Evolutionary conservation across 805 yeast species (phyloP).

Genomic region (Candida lessepsii): DNA sequence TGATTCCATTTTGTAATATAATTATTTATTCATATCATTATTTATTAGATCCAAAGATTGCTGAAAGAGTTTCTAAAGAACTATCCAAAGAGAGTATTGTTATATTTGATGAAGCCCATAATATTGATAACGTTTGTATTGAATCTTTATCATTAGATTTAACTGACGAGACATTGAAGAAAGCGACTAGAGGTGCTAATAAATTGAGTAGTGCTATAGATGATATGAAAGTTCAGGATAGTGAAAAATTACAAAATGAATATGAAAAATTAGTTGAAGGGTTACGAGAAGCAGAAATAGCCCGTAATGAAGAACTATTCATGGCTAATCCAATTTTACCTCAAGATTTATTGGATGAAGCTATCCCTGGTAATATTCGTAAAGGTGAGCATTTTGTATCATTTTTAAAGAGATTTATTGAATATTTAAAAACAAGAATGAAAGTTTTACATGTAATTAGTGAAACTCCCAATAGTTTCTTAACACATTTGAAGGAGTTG

Average conservation of each 20-base stretch:
- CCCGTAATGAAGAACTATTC: constrained; percentile 59
- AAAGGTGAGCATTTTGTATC: constrained; percentile 97
- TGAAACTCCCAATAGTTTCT: constrained; percentile 93
- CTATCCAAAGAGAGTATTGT: constrained; percentile 89
- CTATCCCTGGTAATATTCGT: constrained; percentile 95
- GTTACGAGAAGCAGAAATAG: constrained; percentile 73
- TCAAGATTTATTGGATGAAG: constrained; percentile 81
- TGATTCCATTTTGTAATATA: constrained; percentile 92
- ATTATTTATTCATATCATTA: constrained; percentile 96
- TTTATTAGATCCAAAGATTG: constrained; percentile 92
- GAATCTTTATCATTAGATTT: constrained; percentile 90
- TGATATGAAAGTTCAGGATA: constrained; percentile 77
- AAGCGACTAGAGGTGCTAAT: constrained; percentile 85
- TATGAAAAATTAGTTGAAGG: constrained; percentile 91
- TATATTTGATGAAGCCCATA: constrained; percentile 98
- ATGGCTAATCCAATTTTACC: constrained; percentile 88
- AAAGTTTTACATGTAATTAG: constrained; percentile 95
- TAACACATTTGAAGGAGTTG: constrained; percentile 88
- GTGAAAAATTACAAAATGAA: constrained; percentile 82
- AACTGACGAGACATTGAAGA: constrained; percentile 83
- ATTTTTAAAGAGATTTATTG: constrained; percentile 87
- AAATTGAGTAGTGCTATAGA: constrained; percentile 79
- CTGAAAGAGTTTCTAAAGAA: constrained; percentile 91
- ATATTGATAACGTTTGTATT: constrained; percentile 97
- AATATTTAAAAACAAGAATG: constrained; percentile 94